Base-by-base conservation (phyloP, 768 basidiomycete genomes). In the Mycena filopes region DNA sequence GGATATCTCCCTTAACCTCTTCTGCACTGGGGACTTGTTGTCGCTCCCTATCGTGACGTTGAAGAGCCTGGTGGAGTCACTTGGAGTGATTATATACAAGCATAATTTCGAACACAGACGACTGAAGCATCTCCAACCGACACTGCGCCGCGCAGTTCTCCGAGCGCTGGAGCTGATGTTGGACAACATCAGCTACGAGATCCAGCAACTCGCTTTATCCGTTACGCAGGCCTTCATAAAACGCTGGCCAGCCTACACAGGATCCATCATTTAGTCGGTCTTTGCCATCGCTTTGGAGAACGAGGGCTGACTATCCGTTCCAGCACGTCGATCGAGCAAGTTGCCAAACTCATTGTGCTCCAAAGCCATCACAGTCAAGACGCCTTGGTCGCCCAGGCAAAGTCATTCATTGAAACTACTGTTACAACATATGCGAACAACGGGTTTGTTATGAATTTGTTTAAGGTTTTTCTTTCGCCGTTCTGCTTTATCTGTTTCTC, bases 1-100 rank as follows among this genome's bases (percentile, higher is more conserved):
- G 25, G 92, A 94, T 71, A 76, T 89, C 36, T 74, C 83, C 29
- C 76, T 93, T 38, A 78, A 79, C 31, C 74, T 88, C 26, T 80
- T 91, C 63, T 81, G 79, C 55, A 82, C 83, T 13, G 71, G 78
- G 29, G 80, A 86, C 49, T 69, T 89, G 10, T 67, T 77, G 13
- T 70, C 78, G 18, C 72, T 92, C 8, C 89, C 91, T 0, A 81
- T 86, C 46, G 70, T 87, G 46, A 84, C 84, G 1, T 73, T 86
- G 64, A 91, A 92, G 71, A 83, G 80, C 55, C 71, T 91, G 45
- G 76, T 93, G 46, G 90, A 93, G 76, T 78, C 84, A 1, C 70
- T 92, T 25, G 82, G 89, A 60, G 85, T 92, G 45, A 80, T 89
- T 64, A 82, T 91, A 23, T 87, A 89, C 76, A 94, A 94, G 77